Conservation (phyloP, 75 land plant genomes). For the Sequoiadendron giganteum region DNA sequence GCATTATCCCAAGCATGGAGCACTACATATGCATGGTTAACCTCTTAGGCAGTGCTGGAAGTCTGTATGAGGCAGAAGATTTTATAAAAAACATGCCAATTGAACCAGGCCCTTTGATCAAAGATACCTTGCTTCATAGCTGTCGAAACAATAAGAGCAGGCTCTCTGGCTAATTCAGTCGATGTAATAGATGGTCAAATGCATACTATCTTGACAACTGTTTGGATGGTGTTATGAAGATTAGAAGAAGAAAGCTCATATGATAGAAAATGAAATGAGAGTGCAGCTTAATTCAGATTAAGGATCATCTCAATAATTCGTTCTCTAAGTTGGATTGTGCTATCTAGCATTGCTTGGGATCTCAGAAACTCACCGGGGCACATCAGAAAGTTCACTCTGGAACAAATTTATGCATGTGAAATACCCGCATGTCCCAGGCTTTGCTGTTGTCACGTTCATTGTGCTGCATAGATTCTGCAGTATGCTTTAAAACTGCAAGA, state of each 20-base stretch:
- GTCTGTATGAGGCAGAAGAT: conserved; percentile 27
- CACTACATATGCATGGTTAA: conserved; percentile 55
- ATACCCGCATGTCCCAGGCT: background rate
- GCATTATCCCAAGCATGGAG: conserved; percentile 22
- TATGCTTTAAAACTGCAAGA: background rate
- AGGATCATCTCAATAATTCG: background rate
- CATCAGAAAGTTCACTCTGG: background rate
- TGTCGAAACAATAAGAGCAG: conserved; percentile 23
- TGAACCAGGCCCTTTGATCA: conserved; percentile 19
- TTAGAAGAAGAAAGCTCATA: background rate
- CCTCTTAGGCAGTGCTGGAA: conserved; percentile 38
- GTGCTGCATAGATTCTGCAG: background rate
- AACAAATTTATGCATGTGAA: background rate
- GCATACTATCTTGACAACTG: background rate
- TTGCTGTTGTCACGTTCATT: background rate
- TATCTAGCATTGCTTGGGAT: background rate
- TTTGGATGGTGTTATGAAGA: background rate
- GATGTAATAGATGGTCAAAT: background rate
- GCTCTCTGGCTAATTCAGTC: background rate
- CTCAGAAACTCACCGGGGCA: background rate
- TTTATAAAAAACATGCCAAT: conserved; percentile 33
- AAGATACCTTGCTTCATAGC: conserved; percentile 28
- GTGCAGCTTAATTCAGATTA: background rate
- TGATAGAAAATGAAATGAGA: background rate
- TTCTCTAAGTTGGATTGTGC: background rate